These are phyloP conservation scores for Amylostereum areolatum DNA, from an alignment of 1,284 basidiomycete genomes.

Conservation along the genomic window DNA sequence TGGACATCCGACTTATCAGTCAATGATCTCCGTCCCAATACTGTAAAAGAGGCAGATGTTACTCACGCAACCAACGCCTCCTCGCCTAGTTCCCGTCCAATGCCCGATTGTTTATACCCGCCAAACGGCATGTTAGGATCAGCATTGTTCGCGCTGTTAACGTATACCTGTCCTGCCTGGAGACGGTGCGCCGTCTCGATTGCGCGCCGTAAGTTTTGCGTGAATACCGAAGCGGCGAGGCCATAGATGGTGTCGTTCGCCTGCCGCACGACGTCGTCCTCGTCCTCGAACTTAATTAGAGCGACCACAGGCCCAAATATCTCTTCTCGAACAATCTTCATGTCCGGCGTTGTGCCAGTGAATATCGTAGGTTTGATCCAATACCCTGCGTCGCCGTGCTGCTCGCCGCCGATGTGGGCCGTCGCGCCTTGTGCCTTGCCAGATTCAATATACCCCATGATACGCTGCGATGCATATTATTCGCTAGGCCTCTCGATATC, in stretches of 20 bases:
- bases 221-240: slow-evolving; percentile 81
- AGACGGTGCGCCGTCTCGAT: slow-evolving; percentile 72
- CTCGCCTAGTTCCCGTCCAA: slow-evolving; percentile 83
- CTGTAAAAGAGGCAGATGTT: too few species aligned
- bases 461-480: slow-evolving; percentile 40
- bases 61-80: slow-evolving; percentile 77
- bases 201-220: slow-evolving; percentile 71
- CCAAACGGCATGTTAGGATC: slow-evolving; percentile 75
- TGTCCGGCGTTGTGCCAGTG: slow-evolving; percentile 68
- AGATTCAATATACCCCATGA: slow-evolving; percentile 85
- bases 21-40: too few species aligned
- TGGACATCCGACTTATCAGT: too few species aligned
- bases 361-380: slow-evolving; percentile 84
- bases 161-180: slow-evolving; percentile 80
- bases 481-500: too few species aligned
- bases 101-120: slow-evolving; percentile 83
- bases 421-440: slow-evolving; percentile 85
- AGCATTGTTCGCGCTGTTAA: slow-evolving; percentile 73
- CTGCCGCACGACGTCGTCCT: slow-evolving; percentile 57
- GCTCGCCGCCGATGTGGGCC: slow-evolving; percentile 71
- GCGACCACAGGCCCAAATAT: slow-evolving; percentile 86
- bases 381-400: slow-evolving; percentile 69
- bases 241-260: slow-evolving; percentile 90
- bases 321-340: slow-evolving; percentile 89
- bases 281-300: slow-evolving; percentile 67